These are phyloP conservation scores for Yarrowia sp. DNA, from an alignment of 805 yeast species.

Conservation along the genomic window DNA sequence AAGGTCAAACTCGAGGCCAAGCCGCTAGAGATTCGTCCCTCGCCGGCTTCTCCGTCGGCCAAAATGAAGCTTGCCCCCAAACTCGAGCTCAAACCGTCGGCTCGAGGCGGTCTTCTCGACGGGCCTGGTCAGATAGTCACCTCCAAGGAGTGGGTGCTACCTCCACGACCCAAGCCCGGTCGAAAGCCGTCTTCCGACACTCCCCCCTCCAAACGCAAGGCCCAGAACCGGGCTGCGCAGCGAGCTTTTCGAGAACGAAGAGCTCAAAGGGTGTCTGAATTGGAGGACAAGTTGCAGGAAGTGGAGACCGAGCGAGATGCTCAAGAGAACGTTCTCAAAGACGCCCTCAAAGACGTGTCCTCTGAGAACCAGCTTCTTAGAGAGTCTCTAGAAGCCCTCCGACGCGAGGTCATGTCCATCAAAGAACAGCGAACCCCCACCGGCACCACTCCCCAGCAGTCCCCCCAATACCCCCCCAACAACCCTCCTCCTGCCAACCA, in stretches of 20 bases:
- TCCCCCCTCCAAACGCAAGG: constrained; percentile 81
- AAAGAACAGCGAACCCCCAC: constrained; percentile 9
- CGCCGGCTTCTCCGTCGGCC: constrained; percentile 5
- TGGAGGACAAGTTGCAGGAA: constrained; percentile 66
- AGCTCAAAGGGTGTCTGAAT: constrained; percentile 75
- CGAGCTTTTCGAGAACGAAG: constrained; percentile 85
- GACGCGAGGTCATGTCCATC: constrained; percentile 16
- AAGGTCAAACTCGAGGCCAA: constrained; percentile 24
- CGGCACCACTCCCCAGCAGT: not conserved
- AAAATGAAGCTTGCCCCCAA: constrained; percentile 22
- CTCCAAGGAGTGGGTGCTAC: constrained; percentile 78
- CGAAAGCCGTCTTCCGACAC: constrained; percentile 67
- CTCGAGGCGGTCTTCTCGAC: constrained; percentile 19
- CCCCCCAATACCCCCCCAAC: not conserved
- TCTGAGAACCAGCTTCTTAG: constrained; percentile 42
- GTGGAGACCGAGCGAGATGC: constrained; percentile 64
- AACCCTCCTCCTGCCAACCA: not conserved
- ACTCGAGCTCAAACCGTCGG: constrained; percentile 21
- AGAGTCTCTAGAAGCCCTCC: constrained; percentile 37
- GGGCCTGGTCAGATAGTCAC: constrained; percentile 42
- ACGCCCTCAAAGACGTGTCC: constrained; percentile 33
- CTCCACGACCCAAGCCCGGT: constrained; percentile 73
- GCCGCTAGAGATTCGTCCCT: constrained; percentile 15
- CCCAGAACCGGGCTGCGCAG: constrained; percentile 93
- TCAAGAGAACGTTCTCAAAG: constrained; percentile 42